These are phyloP conservation scores for Rosa lucieae DNA, from an alignment of 306 rosid species.

Conservation along the genomic window DNA sequence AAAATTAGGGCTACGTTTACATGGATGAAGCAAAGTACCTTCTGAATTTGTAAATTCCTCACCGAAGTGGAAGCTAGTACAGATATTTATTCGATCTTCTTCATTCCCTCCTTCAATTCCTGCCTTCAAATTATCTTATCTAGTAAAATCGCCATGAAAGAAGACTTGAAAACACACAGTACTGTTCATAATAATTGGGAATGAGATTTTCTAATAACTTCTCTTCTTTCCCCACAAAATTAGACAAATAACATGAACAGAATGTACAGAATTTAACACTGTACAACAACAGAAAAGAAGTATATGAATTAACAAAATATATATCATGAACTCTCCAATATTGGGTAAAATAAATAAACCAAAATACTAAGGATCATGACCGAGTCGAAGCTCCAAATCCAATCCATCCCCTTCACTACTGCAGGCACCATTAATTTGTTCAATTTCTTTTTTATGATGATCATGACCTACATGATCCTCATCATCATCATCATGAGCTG, in stretches of 20 bases:
- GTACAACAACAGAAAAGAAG: constrained; percentile 8
- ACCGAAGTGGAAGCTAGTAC: background rate
- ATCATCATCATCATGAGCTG: constrained; percentile 13
- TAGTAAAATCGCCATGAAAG: background rate
- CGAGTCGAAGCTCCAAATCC: constrained; percentile 95
- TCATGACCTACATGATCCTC: constrained; percentile 12
- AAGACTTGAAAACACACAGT: background rate
- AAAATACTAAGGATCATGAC: constrained; percentile 52
- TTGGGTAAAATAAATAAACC: background rate
- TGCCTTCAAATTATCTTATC: background rate
- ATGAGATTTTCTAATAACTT: constrained; percentile 10
- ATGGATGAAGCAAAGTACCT: constrained; percentile 5
- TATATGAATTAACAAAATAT: constrained; percentile 6
- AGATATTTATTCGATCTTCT: background rate
- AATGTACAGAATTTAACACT: background rate
- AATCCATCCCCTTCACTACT: constrained; percentile 41
- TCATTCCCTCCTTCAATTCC: background rate
- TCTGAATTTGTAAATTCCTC: background rate
- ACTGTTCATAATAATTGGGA: background rate
- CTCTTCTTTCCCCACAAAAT: background rate
- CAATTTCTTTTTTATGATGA: constrained; percentile 7
- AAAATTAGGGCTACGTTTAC: background rate
- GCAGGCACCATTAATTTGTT: constrained; percentile 29
- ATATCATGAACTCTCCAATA: background rate
- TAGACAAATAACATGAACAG: background rate